Base-by-base conservation (phyloP, 2,329 filamentous ascomycete genomes). In the Rachicladosporium sp. region DNA sequence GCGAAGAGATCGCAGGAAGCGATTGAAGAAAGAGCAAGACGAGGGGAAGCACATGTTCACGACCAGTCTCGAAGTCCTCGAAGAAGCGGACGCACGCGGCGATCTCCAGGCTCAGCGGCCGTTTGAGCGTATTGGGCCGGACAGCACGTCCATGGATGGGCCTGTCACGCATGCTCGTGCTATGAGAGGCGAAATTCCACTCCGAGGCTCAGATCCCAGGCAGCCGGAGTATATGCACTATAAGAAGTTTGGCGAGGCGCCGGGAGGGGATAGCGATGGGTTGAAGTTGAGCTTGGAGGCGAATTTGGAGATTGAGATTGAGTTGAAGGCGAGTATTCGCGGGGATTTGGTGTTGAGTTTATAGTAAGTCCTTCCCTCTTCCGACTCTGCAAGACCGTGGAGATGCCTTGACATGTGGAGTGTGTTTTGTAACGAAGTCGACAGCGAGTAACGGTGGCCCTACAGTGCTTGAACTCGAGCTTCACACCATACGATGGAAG, bases 281-380 rank as follows among this genome's bases (percentile, higher is more conserved):
- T 60, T 86, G 55, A 78, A 78, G 58, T 61, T 88, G 55, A 73
- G 78, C 30, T 65, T 91, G 13, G 84, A 88, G 56, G 65, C 86
- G 40, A 87, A 88, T 60, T 67, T 91, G 42, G 84, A 91, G 49
- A 72, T 91, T 36, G 84, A 91, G 61, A 83, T 91, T 45, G 80
- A 86, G 52, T 71, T 91, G 45, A 91, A 91, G 69, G 84, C 84
- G 12, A 80, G 80, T 60, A 87, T 91, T 48, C 78, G 87, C 52
- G 86, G 86, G 55, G 86, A 93, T 64, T 64, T 93, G 47, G 87
- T 83, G 29, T 62, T 91, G 48, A 80, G 78, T 47, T 69, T 91
- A 54, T 75, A 82, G 81, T 85, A 71, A 68, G 76, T 78, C 10
- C 35, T 12, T 3, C 30, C 29, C 35, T 10, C 12, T 27, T 27